These are phyloP conservation scores for Corylus avellana DNA, from an alignment of 306 rosid genomes.

Conservation along the genomic window DNA sequence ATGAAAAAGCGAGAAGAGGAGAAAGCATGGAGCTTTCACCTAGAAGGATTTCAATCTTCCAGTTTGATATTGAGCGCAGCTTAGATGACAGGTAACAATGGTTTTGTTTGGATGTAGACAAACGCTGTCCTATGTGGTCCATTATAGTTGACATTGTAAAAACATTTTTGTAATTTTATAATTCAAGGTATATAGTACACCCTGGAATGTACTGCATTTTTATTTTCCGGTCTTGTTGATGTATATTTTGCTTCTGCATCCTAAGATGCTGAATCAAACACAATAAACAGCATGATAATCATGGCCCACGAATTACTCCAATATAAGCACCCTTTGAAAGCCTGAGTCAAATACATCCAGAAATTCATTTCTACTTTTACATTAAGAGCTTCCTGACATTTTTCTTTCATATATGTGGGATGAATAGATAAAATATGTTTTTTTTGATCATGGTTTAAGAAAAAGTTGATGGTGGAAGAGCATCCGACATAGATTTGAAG, in stretches of 20 bases:
- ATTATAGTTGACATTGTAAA: not conserved
- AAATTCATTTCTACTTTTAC: not conserved
- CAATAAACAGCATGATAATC: not conserved
- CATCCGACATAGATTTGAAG: not conserved
- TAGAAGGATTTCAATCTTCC: conserved; percentile 82
- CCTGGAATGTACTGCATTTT: not conserved
- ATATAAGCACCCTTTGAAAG: not conserved
- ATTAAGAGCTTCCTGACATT: not conserved
- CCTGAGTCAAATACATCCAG: not conserved
- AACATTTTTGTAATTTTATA: not conserved
- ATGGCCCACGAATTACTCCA: not conserved
- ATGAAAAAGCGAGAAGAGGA: conserved; percentile 97
- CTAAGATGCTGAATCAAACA: not conserved
- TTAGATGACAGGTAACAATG: conserved; percentile 70
- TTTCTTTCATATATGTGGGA: no score
- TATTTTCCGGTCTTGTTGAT: not conserved
- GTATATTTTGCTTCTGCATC: not conserved
- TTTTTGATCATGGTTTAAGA: not conserved
- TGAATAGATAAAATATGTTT: not conserved
- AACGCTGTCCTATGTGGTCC: not conserved
- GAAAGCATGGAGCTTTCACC: conserved; percentile 95
- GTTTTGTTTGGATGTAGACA: not conserved
- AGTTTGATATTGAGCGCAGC: conserved; percentile 90
- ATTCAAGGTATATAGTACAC: not conserved
- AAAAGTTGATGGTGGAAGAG: not conserved